A percentile compares a stretch with the other conserved stretches of the same genome.
Conservation (phyloP, 192 early-diverging fungal genomes). For the Backusella morwellensis region DNA sequence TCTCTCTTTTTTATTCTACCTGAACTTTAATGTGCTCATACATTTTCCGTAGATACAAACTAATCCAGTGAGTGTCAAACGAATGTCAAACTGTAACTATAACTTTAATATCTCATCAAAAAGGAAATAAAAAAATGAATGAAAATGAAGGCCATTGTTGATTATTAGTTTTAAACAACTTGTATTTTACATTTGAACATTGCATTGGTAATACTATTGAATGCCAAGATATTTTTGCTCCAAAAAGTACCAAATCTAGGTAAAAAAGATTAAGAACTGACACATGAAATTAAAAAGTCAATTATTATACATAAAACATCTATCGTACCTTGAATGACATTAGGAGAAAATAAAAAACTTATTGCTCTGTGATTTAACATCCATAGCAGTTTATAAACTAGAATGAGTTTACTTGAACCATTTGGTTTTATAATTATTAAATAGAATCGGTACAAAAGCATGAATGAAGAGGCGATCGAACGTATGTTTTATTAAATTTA, state of each 20-base stretch:
- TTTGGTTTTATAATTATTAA: background rate
- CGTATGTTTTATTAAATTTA: background rate
- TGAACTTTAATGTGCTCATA: background rate
- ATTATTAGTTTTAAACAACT: background rate
- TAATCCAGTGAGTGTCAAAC: background rate
- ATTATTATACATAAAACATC: background rate
- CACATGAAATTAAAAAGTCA: background rate
- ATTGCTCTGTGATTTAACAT: background rate
- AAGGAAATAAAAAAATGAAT: background rate
- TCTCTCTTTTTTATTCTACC: background rate
- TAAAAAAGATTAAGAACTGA: background rate
- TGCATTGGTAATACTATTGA: background rate
- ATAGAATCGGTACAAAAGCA: background rate
- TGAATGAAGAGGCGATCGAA: background rate
- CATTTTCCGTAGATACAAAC: background rate
- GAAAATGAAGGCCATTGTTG: background rate
- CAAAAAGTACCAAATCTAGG: background rate
- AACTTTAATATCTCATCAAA: background rate
- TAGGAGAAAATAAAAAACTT: background rate
- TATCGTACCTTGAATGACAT: background rate
- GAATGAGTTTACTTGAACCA: background rate
- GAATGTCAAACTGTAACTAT: background rate
- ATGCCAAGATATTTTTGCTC: background rate
- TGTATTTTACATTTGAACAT: background rate
- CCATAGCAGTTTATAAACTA: background rate